phyloP scores from a whole-genome alignment of 495 filamentous ascomycete genomes.

The Penicillium roqueforti region DNA sequence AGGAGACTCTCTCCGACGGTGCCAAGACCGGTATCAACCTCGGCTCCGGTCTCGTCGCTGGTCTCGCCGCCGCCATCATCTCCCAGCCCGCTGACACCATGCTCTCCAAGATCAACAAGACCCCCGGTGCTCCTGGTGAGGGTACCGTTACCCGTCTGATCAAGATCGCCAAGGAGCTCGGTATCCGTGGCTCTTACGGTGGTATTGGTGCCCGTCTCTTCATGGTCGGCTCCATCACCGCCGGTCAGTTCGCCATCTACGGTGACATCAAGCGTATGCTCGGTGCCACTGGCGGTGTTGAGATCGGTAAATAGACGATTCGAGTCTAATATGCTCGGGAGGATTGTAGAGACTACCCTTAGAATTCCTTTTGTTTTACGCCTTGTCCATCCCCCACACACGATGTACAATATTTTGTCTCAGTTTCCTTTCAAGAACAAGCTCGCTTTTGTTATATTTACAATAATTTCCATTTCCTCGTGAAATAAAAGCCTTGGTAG shows the following conservation, averaged over 20 bases:
- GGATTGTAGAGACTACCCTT: slow-evolving; percentile 38
- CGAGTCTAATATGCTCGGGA: slow-evolving; percentile 20
- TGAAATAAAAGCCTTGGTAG: not conserved
- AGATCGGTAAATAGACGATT: slow-evolving; percentile 58
- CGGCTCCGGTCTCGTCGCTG: slow-evolving; percentile 90
- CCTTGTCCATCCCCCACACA: slow-evolving; percentile 28
- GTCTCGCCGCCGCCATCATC: slow-evolving; percentile 94
- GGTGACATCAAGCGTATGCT: slow-evolving; percentile 56
- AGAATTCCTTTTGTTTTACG: slow-evolving; percentile 30
- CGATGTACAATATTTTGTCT: slow-evolving; percentile 37
- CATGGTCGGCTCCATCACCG: slow-evolving; percentile 70
- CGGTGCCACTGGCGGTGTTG: slow-evolving; percentile 72
- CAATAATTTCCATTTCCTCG: not conserved
- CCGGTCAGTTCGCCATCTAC: slow-evolving; percentile 97
- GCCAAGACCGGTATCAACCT: slow-evolving; percentile 88
- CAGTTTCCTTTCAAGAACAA: slow-evolving; percentile 30
- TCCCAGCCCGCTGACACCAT: slow-evolving; percentile 99
- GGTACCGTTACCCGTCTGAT: slow-evolving; percentile 84
- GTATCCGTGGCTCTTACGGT: slow-evolving; percentile 78
- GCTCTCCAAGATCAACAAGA: slow-evolving; percentile 99
- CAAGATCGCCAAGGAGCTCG: slow-evolving; percentile 96
- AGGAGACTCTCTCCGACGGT: slow-evolving; percentile 65
- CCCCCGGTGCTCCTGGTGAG: slow-evolving; percentile 91
- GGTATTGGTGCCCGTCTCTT: slow-evolving; percentile 77
- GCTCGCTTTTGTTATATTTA: slow-evolving; percentile 20